These are phyloP conservation scores for Gillenia trifoliata DNA, from an alignment of 306 rosid species.

Conservation along the genomic window DNA sequence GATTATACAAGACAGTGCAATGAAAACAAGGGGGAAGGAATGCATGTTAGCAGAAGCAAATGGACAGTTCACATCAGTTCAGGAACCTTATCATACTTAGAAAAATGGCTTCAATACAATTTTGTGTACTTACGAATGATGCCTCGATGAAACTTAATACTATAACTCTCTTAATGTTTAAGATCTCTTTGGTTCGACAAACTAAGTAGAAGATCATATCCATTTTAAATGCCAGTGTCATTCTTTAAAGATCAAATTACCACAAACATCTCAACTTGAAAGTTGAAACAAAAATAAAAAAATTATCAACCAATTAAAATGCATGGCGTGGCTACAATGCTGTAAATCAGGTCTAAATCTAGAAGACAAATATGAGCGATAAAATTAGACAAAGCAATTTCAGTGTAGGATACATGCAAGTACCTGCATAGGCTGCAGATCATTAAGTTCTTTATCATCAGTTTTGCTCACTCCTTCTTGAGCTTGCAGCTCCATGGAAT, in stretches of 20 bases:
- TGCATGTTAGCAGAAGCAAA: not conserved
- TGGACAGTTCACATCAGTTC: not conserved
- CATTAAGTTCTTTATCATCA: slow-evolving; percentile 44
- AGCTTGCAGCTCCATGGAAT: slow-evolving; percentile 91
- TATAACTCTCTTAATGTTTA: not conserved
- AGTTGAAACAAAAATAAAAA: not conserved
- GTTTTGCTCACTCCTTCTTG: slow-evolving; percentile 51
- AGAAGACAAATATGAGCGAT: not conserved
- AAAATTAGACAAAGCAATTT: not conserved
- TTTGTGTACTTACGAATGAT: not conserved
- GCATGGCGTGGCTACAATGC: not conserved
- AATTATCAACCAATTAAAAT: not conserved
- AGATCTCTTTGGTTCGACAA: not conserved
- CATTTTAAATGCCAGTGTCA: not conserved
- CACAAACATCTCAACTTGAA: not conserved
- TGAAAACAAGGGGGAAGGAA: not conserved
- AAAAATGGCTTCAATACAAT: not conserved
- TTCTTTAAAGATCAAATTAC: not conserved
- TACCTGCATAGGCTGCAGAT: slow-evolving; percentile 86
- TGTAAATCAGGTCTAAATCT: slow-evolving; percentile 1
- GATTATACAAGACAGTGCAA: not conserved
- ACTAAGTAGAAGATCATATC: not conserved
- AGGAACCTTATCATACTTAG: not conserved
- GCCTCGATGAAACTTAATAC: not conserved
- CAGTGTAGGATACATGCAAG: slow-evolving; percentile 13